Evolutionary conservation across 2,329 filamentous ascomycete genomes (phyloP), one percentile per base, ranked within the genome.

Genomic region (Periconia digitata): DNA sequence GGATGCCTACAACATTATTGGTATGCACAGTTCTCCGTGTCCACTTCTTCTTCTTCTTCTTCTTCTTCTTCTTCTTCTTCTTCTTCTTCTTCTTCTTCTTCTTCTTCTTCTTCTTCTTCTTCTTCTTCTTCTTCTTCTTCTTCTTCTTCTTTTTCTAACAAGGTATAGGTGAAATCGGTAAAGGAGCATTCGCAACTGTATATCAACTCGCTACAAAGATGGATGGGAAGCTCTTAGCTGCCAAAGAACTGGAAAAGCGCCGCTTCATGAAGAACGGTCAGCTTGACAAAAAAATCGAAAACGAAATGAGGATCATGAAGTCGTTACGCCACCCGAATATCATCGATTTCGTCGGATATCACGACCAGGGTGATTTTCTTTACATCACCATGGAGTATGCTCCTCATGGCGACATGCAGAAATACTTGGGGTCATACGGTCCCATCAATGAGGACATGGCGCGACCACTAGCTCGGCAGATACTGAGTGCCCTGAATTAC

Each of bases 351-450:
- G 84, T 95, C 46, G 91, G 96, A 60, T 89, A 94, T 64, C 82
- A 94, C 57, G 91, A 96, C 56, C 86, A 89, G 76, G 83, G 85
- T 38, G 79, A 89, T 34, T 79, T 91, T 66, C 79, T 96, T 4
- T 92, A 96, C 67, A 96, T 99, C 70, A 92, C 97, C 67, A 99
- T 99, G 94, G 94, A 99, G 64, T 96, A 83, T 59, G 84, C 97
- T 13, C 82, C 85, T 6, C 81, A 83, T 23, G 94, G 94, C 38
- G 92, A 99, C 67, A 76, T 99, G 12, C 89, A 90, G 45, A 85
- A 84, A 40, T 84, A 88, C 54, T 79, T 97, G 23, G 73, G 75
- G 17, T 77, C 82, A 10, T 71, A 82, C 23, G 83, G 83, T 1
- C 72, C 78, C 0, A 80, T 97, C 43, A 72, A 77, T 0, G 92